phyloP scores from a whole-genome alignment of 2,329 filamentous ascomycete species.

The Aspergillus sp. region DNA sequence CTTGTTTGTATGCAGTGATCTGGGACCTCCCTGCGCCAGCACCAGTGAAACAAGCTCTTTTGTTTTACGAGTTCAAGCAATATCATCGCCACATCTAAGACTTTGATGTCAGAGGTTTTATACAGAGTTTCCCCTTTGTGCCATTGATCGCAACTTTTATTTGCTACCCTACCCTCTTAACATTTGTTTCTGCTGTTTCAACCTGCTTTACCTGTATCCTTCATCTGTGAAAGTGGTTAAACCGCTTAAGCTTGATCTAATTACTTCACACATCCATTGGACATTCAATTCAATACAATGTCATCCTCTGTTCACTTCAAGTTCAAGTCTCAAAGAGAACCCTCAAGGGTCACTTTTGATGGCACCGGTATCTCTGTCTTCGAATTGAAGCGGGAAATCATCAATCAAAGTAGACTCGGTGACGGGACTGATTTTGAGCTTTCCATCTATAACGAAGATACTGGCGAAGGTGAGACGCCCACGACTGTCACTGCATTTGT shows the following conservation, averaged over 20 bases:
- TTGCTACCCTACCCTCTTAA: conserved; percentile 20
- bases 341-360: conserved; percentile 92
- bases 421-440: conserved; percentile 97
- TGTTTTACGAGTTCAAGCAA: conserved; percentile 32
- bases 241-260: conserved; percentile 35
- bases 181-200: conserved; percentile 19
- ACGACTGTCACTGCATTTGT: background rate
- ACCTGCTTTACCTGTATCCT: conserved; percentile 32
- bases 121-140: conserved; percentile 21
- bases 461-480: conserved; percentile 73
- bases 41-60: conserved; percentile 32
- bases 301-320: conserved; percentile 99
- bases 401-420: conserved; percentile 87
- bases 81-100: conserved; percentile 30
- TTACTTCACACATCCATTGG: conserved; percentile 34
- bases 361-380: conserved; percentile 98
- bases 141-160: conserved; percentile 24
- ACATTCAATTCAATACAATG: conserved; percentile 64
- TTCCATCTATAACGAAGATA: conserved; percentile 90
- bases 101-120: conserved; percentile 28
- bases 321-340: conserved; percentile 98
- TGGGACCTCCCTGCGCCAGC: conserved; percentile 31
- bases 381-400: conserved; percentile 98
- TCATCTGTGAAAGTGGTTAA: conserved; percentile 30
- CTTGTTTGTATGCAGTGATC: conserved; percentile 42